These are phyloP conservation scores for Rhodotorula sphaerocarpa DNA, from an alignment of 768 basidiomycete species.

Conservation along the genomic window DNA sequence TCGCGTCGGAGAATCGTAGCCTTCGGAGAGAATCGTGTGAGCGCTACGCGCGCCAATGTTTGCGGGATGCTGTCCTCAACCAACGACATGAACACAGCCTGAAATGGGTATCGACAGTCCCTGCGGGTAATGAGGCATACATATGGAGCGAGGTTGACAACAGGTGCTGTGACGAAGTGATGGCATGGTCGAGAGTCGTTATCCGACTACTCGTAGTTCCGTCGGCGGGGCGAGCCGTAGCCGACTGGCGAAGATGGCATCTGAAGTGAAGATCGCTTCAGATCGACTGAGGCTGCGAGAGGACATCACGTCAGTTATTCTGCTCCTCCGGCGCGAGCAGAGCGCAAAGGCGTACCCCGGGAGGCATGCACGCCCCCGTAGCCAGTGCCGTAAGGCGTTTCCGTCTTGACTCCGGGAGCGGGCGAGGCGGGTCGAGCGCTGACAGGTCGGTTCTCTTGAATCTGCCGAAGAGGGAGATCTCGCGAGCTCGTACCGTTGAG, in stretches of 20 bases:
- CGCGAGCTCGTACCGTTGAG: neutral
- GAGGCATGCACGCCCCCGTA: slow-evolving; percentile 23
- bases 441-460: neutral
- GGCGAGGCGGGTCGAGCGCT: neutral
- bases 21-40: too few species aligned
- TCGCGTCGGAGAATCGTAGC: too few species aligned
- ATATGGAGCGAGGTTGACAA: too few species aligned
- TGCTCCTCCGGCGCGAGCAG: too few species aligned
- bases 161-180: too few species aligned
- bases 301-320: neutral
- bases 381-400: slow-evolving; percentile 18
- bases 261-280: slow-evolving; percentile 23
- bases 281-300: slow-evolving; percentile 19
- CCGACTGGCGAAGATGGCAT: slow-evolving; percentile 10
- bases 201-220: slow-evolving; percentile 20
- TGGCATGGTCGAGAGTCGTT: too few species aligned
- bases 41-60: too few species aligned
- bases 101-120: too few species aligned
- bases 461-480: slow-evolving; percentile 11
- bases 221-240: slow-evolving; percentile 11
- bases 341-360: slow-evolving; percentile 10
- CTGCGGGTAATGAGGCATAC: too few species aligned
- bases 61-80: too few species aligned
- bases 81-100: too few species aligned
- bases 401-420: neutral